phyloP scores from a whole-genome alignment of 2,329 filamentous ascomycete species.

The Verticillium nubilum region DNA sequence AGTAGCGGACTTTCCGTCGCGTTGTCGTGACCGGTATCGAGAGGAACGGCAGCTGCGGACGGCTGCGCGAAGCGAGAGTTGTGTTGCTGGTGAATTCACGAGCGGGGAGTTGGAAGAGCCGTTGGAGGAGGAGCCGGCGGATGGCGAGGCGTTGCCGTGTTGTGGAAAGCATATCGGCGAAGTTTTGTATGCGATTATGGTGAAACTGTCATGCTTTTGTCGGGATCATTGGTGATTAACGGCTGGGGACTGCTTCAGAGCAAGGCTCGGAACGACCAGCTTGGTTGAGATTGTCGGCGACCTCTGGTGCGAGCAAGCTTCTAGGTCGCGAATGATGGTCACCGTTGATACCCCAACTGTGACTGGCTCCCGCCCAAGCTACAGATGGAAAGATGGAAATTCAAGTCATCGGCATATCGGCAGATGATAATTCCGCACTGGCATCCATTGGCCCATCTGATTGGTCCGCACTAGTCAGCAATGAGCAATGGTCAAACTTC shows the following conservation, averaged over 20 bases:
- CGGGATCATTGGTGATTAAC: not conserved
- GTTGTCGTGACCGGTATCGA: slow-evolving; percentile 34
- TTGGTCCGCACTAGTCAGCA: not conserved
- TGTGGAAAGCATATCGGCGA: slow-evolving; percentile 4
- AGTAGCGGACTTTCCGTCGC: slow-evolving; percentile 59
- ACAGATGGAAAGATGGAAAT: not conserved
- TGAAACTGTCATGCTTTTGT: not conserved
- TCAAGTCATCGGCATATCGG: not conserved
- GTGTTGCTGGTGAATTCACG: slow-evolving; percentile 13
- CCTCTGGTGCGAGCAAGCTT: not conserved
- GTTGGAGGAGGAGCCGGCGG: slow-evolving; percentile 23
- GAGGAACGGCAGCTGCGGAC: slow-evolving; percentile 47
- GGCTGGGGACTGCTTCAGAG: not conserved
- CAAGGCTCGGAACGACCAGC: not conserved
- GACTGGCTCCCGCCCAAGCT: not conserved
- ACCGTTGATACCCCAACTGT: not conserved
- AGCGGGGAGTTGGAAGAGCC: slow-evolving; percentile 10
- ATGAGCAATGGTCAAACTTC: not conserved
- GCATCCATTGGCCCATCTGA: not conserved
- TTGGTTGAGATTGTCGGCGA: not conserved
- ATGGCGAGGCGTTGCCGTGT: slow-evolving; percentile 35
- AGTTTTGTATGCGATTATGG: not conserved
- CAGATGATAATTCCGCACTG: not conserved
- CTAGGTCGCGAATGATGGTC: not conserved
- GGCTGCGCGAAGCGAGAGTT: slow-evolving; percentile 22